Conservation (phyloP, 768 basidiomycete genomes). For the Tricholoma sp. region DNA sequence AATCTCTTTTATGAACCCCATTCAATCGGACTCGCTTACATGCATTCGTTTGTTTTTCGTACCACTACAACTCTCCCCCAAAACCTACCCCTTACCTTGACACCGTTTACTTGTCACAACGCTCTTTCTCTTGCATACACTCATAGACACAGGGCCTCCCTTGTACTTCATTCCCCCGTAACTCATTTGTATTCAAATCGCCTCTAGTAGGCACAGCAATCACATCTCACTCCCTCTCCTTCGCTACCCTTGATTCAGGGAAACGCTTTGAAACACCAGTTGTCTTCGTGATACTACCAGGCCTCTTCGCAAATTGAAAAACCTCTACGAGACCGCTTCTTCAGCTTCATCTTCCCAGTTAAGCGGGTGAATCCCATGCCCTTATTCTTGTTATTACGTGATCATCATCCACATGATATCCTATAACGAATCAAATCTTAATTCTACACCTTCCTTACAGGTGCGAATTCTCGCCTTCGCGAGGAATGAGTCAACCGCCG, state of each 20-base stretch:
- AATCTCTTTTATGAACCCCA: constrained; percentile 10
- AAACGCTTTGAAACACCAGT: no score
- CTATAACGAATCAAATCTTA: constrained; percentile 13
- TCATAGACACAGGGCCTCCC: constrained; percentile 15
- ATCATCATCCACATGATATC: constrained; percentile 9
- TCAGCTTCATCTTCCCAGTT: not conserved
- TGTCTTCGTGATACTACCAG: no score
- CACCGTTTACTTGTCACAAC: not conserved
- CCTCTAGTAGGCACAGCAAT: constrained; percentile 5
- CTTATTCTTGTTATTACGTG: constrained; percentile 4
- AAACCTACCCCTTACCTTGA: constrained; percentile 2
- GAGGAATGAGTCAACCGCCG: not conserved
- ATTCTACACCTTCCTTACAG: constrained; percentile 2
- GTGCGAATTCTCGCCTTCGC: constrained; percentile 4
- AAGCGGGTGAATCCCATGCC: not conserved
- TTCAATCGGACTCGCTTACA: constrained; percentile 12
- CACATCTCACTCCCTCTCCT: not conserved
- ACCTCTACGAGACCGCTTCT: no score
- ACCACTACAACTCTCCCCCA: constrained; percentile 1
- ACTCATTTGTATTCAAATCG: constrained; percentile 16
- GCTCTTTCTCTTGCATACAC: constrained; percentile 14
- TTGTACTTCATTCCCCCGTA: constrained; percentile 15
- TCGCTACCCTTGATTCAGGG: not conserved
- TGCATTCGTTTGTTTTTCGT: not conserved
- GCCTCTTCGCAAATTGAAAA: no score